phyloP scores from a whole-genome alignment of 2,329 filamentous ascomycete species.

The Cordyceps sp. region DNA sequence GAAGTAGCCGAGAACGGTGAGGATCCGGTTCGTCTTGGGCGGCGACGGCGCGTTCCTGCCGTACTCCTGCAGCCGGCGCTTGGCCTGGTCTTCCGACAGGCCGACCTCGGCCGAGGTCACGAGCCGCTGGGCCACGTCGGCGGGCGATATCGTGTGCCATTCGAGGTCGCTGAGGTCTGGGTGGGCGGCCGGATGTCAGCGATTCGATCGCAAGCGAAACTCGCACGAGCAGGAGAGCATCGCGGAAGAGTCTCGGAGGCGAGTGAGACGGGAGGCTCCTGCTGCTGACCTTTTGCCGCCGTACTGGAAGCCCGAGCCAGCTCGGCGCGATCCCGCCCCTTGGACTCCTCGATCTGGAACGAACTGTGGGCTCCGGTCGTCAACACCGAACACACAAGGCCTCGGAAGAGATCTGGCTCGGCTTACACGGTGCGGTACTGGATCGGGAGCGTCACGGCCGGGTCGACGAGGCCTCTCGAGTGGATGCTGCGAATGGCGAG shows the following conservation, averaged over 20 bases:
- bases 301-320: conserved; percentile 22
- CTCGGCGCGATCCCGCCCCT: conserved; percentile 24
- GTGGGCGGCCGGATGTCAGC: no score
- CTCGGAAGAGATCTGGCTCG: no score
- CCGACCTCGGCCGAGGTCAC: conserved; percentile 38
- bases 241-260: no score
- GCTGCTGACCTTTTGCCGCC: conserved; percentile 29
- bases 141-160: conserved; percentile 45
- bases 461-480: conserved; percentile 11
- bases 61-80: conserved; percentile 37
- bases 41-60: conserved; percentile 52
- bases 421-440: conserved; percentile 37
- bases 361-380: conserved; percentile 13
- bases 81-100: conserved; percentile 40
- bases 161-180: conserved; percentile 45
- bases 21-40: conserved; percentile 42
- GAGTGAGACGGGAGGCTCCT: no score
- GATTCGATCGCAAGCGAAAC: no score
- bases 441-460: conserved; percentile 24
- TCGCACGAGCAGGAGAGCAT: no score
- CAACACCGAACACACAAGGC: background rate
- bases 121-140: conserved; percentile 43
- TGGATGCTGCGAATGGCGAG: conserved; percentile 23
- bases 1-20: conserved; percentile 49
- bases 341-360: conserved; percentile 38